These are phyloP conservation scores for Exophiala lecanii-corni DNA, from an alignment of 2,329 filamentous ascomycete species.

Conservation along the genomic window DNA sequence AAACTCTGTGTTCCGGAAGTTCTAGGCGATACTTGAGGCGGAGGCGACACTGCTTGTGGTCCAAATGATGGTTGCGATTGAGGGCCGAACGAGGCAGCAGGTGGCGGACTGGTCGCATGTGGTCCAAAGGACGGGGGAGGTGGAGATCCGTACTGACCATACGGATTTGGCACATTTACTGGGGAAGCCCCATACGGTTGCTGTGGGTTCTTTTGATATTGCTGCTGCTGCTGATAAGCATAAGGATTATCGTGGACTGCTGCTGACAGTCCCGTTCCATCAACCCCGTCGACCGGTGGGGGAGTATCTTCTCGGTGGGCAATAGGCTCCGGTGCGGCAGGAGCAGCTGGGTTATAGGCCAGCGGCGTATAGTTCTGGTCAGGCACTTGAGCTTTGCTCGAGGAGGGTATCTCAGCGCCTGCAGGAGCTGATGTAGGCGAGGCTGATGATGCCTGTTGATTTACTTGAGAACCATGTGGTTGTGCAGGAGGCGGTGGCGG, in stretches of 20 bases:
- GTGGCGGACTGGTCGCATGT: slow-evolving; percentile 11
- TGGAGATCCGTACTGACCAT: slow-evolving; percentile 18
- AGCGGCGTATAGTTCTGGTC: slow-evolving; percentile 42
- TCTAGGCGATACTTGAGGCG: slow-evolving; percentile 18
- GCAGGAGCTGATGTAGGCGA: slow-evolving; percentile 7
- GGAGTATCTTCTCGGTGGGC: slow-evolving; percentile 63
- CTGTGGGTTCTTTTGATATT: slow-evolving; percentile 27
- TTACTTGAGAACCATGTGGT: not conserved
- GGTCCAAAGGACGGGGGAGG: slow-evolving; percentile 14
- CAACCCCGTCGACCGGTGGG: slow-evolving; percentile 53
- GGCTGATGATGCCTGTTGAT: slow-evolving; percentile 3
- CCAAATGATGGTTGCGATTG: slow-evolving; percentile 19
- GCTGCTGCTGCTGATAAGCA: slow-evolving; percentile 13
- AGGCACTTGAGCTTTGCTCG: slow-evolving; percentile 5
- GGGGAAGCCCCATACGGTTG: slow-evolving; percentile 11
- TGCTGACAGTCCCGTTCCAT: slow-evolving; percentile 42
- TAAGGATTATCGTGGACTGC: slow-evolving; percentile 39
- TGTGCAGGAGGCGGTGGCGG: slow-evolving; percentile 19
- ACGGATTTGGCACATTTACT: too few species aligned
- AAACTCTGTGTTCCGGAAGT: slow-evolving; percentile 16
- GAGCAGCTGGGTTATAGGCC: slow-evolving; percentile 63
- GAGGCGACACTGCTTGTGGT: slow-evolving; percentile 15
- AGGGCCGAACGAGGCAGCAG: slow-evolving; percentile 16
- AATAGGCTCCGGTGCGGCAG: slow-evolving; percentile 61
- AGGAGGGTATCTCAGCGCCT: slow-evolving; percentile 5